Base-by-base conservation (phyloP, 306 rosid species). In the Hippophae gyantsensis region DNA sequence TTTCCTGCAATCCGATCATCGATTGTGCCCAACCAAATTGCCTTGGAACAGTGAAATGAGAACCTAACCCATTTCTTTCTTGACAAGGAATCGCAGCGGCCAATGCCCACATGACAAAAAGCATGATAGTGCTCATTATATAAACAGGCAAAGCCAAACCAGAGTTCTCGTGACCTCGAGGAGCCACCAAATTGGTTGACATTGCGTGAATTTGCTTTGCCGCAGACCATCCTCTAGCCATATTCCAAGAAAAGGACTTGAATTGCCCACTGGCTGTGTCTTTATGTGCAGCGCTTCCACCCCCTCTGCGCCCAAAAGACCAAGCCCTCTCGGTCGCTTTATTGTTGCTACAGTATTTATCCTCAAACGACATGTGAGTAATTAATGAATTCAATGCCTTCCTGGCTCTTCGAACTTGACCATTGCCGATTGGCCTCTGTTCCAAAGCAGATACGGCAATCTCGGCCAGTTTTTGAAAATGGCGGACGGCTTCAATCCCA, bases 11-110 rank as follows among this genome's bases (percentile, higher is more conserved):
- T 2, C 74, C 73, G 0, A 77, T 60, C 84, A 93, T 69, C 7
- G 97, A 66, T 45, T 88, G 97, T 0, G 95, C 95, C 99, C 99
- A 93, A 0, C 23, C 51, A 64, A 84, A 7, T 44, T 86, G 87
- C 77, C 82, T 63, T 1, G 81, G 68, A 6, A 81, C 70, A 0
- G 79, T 79, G 23, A 85, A 71, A 42, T 88, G 87, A 1, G 81
- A 75, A 26, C 55, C 67, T 25, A 93, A 41, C 2, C 99, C 99
- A 6, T 62, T 81, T 51, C 99, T 61, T 73, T 93, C 99, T 56
- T 88, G 99, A 61, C 99, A 93, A 0, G 97, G 99, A 6, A 93
- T 67, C 1, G 95, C 89, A 2, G 99, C 84, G 10, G 82, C 85
- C 13, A 93, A 61, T 25, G 86, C 67, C 99, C 97, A 93, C 95